Evolutionary conservation across 2,329 filamentous ascomycete genomes (phyloP), one percentile per base, ranked within the genome.

Genomic region (Pestalotiopsis sp.): DNA sequence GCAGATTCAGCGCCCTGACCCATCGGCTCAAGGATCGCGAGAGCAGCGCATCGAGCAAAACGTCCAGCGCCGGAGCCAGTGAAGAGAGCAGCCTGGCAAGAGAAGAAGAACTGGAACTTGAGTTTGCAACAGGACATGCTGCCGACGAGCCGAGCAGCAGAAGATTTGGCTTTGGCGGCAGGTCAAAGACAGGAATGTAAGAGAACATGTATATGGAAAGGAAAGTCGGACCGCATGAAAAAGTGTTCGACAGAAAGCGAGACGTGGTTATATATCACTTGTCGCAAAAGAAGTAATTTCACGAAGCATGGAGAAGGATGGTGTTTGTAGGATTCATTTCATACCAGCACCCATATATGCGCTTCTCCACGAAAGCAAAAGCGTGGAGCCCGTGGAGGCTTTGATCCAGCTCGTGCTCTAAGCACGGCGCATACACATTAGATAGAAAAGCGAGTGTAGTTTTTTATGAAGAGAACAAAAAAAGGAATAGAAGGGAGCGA

Each of bases 21-120:
- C 73, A 68, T 63, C 75, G 75, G 25, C 72, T 72, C 23, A 76
- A 73, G 59, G 73, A 77, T 64, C 72, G 74, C 20, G 60, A 67
- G n/a, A 59, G 65, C 11, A 64, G 64, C 65, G 31, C 14, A 4
- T 14, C 64, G 23, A 64, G 61, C 31, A 62, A 62, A 31, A 36
- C 25, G 6, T 62, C 59, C n/a, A 39, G 31, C 31, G 31, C 14
- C 59, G 59, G 25, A n/a, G 31, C 59, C 31, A 62, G 59, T 20
- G 59, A 20, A 39, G 59, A 62, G 59, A 39, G 31, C 12, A 36
- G 31, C 36, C 17, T 20, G 31, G 25, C 31, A 17, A 20, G 59
- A 62, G 59, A 62, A 6, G 59, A 62, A 20, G 59, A 39, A n/a
- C 13, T 36, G 31, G 27, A 62, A 36, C 23, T 59, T 14, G 59